These are phyloP conservation scores for Saccharomycopsis javanensis DNA, from an alignment of 805 yeast genomes.

Conservation along the genomic window DNA sequence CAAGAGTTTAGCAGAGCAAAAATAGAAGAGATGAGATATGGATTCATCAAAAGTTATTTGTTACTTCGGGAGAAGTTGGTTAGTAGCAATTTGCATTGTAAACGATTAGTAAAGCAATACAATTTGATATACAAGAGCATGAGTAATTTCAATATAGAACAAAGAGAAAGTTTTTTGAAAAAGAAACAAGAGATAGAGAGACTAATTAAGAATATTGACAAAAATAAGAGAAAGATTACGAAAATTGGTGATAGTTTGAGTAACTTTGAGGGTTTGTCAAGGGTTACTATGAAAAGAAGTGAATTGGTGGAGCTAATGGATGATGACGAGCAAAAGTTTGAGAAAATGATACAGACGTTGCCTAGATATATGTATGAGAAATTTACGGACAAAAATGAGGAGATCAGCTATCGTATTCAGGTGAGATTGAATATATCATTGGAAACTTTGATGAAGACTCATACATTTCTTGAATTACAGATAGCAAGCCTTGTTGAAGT, in stretches of 20 bases:
- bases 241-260: conserved; percentile 5
- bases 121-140: conserved; percentile 1
- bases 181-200: conserved; percentile 1
- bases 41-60: conserved; percentile 7
- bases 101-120: conserved; percentile 8
- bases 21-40: conserved; percentile 2
- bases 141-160: conserved; percentile 1
- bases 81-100: conserved; percentile 7
- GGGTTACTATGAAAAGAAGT: neutral
- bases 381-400: neutral
- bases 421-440: conserved; percentile 8
- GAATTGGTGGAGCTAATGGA: conserved; percentile 9
- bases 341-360: conserved; percentile 5
- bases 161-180: conserved; percentile 1
- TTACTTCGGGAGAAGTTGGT: conserved; percentile 8
- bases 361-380: neutral
- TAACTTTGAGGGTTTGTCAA: neutral
- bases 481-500: neutral
- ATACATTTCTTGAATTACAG: conserved; percentile 8
- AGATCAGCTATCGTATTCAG: neutral
- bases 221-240: conserved; percentile 2
- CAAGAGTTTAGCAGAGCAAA: conserved; percentile 4
- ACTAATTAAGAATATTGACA: conserved; percentile 5
- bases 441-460: conserved; percentile 10
- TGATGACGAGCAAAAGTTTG: conserved; percentile 2